Evolutionary conservation across 129 eudicot genomes (phyloP), one percentile per base, ranked within the genome.

Genomic region (Centella asiatica): DNA sequence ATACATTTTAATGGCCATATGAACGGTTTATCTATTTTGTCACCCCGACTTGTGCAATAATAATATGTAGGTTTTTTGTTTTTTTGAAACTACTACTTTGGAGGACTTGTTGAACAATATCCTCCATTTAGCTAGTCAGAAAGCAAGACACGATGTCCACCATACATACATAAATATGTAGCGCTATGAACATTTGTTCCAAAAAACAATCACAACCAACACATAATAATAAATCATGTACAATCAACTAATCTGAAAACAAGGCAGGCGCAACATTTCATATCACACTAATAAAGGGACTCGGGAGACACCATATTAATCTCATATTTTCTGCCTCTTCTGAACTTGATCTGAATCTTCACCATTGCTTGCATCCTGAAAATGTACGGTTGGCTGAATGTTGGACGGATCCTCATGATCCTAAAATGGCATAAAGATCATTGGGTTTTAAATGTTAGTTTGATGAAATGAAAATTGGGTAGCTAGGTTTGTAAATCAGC

Each of bases 281-380:
- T 26, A 37, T 45, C 4, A 49, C 18, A 25, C 18, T 25, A 18
- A n/a, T 22, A 20, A 14, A 26, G 44, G 61, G 58, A 28, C 20
- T 12, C 6, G 23, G 8, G 31, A 64, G 44, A 53, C 34, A 25
- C 44, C 57, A 44, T 32, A 44, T 65, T 24, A 26, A 6, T 47
- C 7, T 83, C 75, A 89, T 15, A 76, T 68, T 71, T 78, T 89
- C 56, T 60, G 72, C 65, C 84, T 83, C 64, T 85, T 89, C 18
- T 73, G 80, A 64, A 80, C 61, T 73, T 72, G 86, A 52, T 83
- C 81, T 19, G 75, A 56, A 64, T 83, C 82, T 50, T 81, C 89
- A 28, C 81, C 78, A 2, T 79, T 72, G 51, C 50, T 57, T 33
- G 73, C 57, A 24, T 77, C 89, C 53, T 59, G 70, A 66, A 71